A percentile compares a stretch with the other conserved stretches of the same genome.
These are phyloP conservation scores for Penicillium samsonianum DNA, from an alignment of 495 filamentous ascomycete species.

Conservation along the genomic window DNA sequence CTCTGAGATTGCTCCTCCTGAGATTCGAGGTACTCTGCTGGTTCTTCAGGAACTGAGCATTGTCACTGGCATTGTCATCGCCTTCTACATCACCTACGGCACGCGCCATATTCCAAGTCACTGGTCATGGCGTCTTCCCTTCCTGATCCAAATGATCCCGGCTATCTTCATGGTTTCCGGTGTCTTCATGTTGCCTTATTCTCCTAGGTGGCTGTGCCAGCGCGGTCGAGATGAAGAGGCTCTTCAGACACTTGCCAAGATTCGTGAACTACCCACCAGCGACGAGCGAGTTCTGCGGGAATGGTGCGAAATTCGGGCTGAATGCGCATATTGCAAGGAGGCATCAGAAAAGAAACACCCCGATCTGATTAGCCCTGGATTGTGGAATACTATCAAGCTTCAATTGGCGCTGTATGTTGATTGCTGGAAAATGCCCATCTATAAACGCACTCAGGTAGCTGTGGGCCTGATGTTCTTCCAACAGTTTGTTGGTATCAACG, in stretches of 20 bases:
- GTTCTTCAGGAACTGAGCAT: conserved; percentile 77
- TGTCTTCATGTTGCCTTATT: conserved; percentile 71
- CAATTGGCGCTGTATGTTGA: too few species aligned
- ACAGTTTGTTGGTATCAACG: conserved; percentile 39
- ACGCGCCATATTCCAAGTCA: conserved; percentile 50
- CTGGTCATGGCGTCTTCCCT: conserved; percentile 30
- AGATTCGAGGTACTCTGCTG: conserved; percentile 73
- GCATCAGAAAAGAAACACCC: too few species aligned
- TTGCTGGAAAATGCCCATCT: too few species aligned
- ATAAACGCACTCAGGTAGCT: conserved; percentile 48
- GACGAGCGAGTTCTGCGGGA: conserved; percentile 46
- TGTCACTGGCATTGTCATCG: conserved; percentile 13
- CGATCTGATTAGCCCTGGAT: too few species aligned
- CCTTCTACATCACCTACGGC: conserved; percentile 57
- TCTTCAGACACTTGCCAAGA: conserved; percentile 58
- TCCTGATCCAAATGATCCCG: conserved; percentile 64
- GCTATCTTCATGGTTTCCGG: conserved; percentile 64
- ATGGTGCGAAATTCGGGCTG: conserved; percentile 43
- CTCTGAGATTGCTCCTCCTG: conserved; percentile 71
- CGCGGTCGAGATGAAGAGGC: conserved; percentile 74
- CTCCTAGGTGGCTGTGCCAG: conserved; percentile 74
- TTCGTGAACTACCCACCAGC: conserved; percentile 62
- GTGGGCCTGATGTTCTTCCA: conserved; percentile 50
- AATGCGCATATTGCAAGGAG: conserved; percentile 40
- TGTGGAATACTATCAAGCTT: too few species aligned